Evolutionary conservation across 129 eudicot genomes (phyloP).

Genomic region (Artemisia annua): DNA sequence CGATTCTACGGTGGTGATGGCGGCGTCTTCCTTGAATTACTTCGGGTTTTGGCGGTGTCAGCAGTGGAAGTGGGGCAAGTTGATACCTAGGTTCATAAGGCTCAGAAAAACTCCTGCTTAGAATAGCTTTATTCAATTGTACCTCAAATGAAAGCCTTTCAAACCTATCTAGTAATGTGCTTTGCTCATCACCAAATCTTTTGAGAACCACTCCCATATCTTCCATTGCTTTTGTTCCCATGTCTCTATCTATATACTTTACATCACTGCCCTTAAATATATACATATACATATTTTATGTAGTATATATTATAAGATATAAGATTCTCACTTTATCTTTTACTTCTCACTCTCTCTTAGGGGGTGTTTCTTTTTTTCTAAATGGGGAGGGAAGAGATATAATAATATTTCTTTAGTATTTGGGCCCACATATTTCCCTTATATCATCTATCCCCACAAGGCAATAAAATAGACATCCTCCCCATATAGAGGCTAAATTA

Average conservation of each 20-base stretch:
- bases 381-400: too few relatives aligned
- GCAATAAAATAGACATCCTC: too few relatives aligned
- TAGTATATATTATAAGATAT: neutral
- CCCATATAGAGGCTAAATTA: too few relatives aligned
- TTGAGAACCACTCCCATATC: slow-evolving; percentile 42
- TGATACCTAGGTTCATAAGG: slow-evolving; percentile 30
- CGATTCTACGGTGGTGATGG: slow-evolving; percentile 29
- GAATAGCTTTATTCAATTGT: slow-evolving; percentile 68
- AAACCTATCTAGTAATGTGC: slow-evolving; percentile 64
- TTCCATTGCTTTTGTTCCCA: slow-evolving; percentile 34
- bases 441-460: too few relatives aligned
- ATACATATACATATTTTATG: slow-evolving; percentile 17
- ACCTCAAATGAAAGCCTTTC: slow-evolving; percentile 78
- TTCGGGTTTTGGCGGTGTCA: slow-evolving; percentile 26
- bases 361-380: too few relatives aligned
- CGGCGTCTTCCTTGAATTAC: slow-evolving; percentile 33
- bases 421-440: too few relatives aligned
- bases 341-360: neutral
- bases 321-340: neutral
- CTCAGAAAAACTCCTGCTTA: slow-evolving; percentile 70
- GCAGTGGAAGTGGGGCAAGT: neutral
- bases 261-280: slow-evolving; percentile 15
- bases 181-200: slow-evolving; percentile 67
- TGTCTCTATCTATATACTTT: slow-evolving; percentile 19
- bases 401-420: too few relatives aligned